Conservation (phyloP, 2,329 filamentous ascomycete species). For the Stagonosporopsis cucurbitacearum region DNA sequence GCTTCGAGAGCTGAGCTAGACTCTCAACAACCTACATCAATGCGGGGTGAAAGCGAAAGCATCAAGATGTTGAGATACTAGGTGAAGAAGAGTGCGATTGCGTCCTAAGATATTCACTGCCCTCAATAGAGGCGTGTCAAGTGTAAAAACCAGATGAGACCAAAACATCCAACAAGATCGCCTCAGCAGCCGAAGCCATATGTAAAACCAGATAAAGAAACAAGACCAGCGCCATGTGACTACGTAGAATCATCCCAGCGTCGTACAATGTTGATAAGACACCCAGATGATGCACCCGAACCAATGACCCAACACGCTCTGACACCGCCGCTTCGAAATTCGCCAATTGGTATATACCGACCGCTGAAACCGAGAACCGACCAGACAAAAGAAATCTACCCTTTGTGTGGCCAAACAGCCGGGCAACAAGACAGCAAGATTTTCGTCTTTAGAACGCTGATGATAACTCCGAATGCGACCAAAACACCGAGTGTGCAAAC, state of each 20-base stretch:
- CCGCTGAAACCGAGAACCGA: slow-evolving; percentile 43
- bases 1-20: background rate
- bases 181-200: slow-evolving; percentile 30
- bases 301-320: slow-evolving; percentile 39
- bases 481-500: slow-evolving; percentile 50
- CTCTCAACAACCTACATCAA: background rate
- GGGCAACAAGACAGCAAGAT: slow-evolving; percentile 43
- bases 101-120: slow-evolving; percentile 46
- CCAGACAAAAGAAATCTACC: slow-evolving; percentile 52
- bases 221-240: slow-evolving; percentile 39
- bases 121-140: slow-evolving; percentile 47
- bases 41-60: background rate
- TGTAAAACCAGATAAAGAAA: slow-evolving; percentile 35
- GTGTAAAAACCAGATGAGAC: slow-evolving; percentile 27
- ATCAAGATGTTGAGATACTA: background rate
- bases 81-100: slow-evolving; percentile 42
- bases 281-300: slow-evolving; percentile 44
- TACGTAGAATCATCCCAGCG: slow-evolving; percentile 50
- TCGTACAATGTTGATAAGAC: slow-evolving; percentile 48
- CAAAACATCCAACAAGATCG: slow-evolving; percentile 43
- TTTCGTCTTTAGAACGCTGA: slow-evolving; percentile 47
- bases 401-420: slow-evolving; percentile 39
- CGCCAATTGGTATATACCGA: slow-evolving; percentile 52
- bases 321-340: slow-evolving; percentile 50
- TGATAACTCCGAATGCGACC: slow-evolving; percentile 46